Base-by-base conservation (phyloP, 306 rosid genomes). In the Argentina anserina region DNA sequence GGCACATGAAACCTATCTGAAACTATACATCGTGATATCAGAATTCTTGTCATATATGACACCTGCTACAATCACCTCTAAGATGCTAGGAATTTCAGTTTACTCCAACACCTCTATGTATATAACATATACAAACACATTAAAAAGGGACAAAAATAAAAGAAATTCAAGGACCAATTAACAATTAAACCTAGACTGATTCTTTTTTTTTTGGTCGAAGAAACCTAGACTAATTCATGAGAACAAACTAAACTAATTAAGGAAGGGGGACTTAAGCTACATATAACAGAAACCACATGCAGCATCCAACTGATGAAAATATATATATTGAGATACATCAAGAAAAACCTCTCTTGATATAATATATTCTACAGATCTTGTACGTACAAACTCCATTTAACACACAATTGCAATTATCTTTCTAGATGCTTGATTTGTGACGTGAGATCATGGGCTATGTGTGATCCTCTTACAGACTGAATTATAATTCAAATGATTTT, bases 1-100 rank as follows among this genome's bases (percentile, higher is more conserved):
- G 40, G 96, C 97, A 66, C 96, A 94, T 1, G 97, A 94, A 71
- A 91, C 85, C 96, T 89, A 17, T 18, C 2, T 1, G 8, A 46
- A 2, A 17, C 21, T 46, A 46, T 18, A 0, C 52, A 40, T 9
- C 9, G 1, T 8, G 43, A 40, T 40, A 40, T 40, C 9, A 2
- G 10, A 10, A 9, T 9, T 40, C 2, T 40, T 10, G 12, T 46
- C 53, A 17, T 18, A n/a, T n/a, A n/a, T n/a, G n/a, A n/a, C n/a
- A n/a, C n/a, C n/a, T n/a, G n/a, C n/a, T n/a, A n/a, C n/a, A n/a
- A n/a, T n/a, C n/a, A n/a, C n/a, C n/a, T n/a, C n/a, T n/a, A n/a
- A n/a, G n/a, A n/a, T n/a, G n/a, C n/a, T n/a, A n/a, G n/a, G n/a
- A n/a, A 18, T 46, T 17, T 46, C 6, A 46, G 21, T 46, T 46